phyloP scores from a whole-genome alignment of 2,329 filamentous ascomycete genomes.

The Sarocladium brachiariae region DNA sequence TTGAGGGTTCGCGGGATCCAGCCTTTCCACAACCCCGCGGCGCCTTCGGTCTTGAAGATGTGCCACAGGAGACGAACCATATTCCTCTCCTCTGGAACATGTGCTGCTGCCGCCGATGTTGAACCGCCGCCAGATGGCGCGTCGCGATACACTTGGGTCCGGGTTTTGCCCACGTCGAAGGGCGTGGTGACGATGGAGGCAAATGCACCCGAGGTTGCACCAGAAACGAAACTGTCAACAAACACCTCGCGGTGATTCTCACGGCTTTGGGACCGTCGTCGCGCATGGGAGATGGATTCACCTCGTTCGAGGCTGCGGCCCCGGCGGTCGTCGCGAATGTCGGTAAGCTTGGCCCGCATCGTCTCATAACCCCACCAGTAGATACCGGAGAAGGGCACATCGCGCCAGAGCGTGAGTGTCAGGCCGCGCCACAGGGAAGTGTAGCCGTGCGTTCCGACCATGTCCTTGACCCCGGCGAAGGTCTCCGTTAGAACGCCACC shows the following conservation, averaged over 20 bases:
- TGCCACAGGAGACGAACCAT: constrained; percentile 84
- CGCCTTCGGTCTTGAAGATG: constrained; percentile 81
- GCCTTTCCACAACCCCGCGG: constrained; percentile 76
- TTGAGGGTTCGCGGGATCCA: constrained; percentile 91
- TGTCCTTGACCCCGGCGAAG: constrained; percentile 64
- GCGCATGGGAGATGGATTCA: constrained; percentile 29
- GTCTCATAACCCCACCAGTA: constrained; percentile 99
- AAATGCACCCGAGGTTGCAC: constrained; percentile 73
- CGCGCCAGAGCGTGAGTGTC: constrained; percentile 87
- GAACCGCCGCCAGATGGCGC: constrained; percentile 20
- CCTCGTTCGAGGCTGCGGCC: constrained; percentile 29
- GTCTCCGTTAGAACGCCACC: constrained; percentile 72
- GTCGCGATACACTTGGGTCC: constrained; percentile 77
- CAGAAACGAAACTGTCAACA: constrained; percentile 81
- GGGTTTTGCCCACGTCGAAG: constrained; percentile 95
- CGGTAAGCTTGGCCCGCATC: constrained; percentile 64
- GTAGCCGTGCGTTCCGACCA: constrained; percentile 74
- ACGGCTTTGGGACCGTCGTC: constrained; percentile 52
- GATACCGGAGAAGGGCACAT: constrained; percentile 92
- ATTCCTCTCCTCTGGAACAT: constrained; percentile 60
- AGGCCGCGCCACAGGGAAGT: constrained; percentile 83
- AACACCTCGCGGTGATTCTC: constrained; percentile 74
- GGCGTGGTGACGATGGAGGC: constrained; percentile 88
- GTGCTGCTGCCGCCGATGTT: constrained; percentile 28
- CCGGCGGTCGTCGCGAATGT: constrained; percentile 51